Evolutionary conservation across 2,329 filamentous ascomycete genomes (phyloP).

Genomic region (Ophiostoma tasmaniense): DNA sequence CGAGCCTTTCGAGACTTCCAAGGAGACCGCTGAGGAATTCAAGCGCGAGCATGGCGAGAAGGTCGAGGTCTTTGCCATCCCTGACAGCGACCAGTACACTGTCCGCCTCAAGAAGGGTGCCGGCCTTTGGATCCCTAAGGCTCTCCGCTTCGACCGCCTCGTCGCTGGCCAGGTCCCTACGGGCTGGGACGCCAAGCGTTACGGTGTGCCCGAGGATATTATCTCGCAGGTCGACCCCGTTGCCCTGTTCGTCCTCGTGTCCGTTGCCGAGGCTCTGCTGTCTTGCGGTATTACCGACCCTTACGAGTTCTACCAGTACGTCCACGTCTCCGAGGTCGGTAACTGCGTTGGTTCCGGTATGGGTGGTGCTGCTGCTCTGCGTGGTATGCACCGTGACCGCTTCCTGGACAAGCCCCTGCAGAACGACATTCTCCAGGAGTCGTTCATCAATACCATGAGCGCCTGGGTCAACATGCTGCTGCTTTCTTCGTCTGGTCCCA

Average conservation of each 20-base stretch:
- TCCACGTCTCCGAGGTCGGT: conserved; percentile 93
- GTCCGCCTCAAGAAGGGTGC: conserved; percentile 94
- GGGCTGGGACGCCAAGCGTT: conserved; percentile 93
- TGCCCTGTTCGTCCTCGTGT: conserved; percentile 89
- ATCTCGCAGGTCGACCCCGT: conserved; percentile 96
- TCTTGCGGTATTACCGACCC: conserved; percentile 95
- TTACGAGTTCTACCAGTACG: conserved; percentile 99
- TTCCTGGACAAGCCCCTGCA: conserved; percentile 95
- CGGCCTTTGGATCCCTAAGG: conserved; percentile 91
- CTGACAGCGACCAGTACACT: conserved; percentile 87
- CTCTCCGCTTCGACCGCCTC: conserved; percentile 90
- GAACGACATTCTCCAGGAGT: conserved; percentile 98
- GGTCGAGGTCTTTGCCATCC: conserved; percentile 92
- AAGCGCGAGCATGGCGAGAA: conserved; percentile 95
- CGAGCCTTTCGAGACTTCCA: conserved; percentile 92
- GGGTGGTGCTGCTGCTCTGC: conserved; percentile 83
- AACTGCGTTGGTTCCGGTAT: conserved; percentile 99
- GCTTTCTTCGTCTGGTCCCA: conserved; percentile 90
- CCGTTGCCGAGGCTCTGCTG: conserved; percentile 82
- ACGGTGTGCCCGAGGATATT: conserved; percentile 95
- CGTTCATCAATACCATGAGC: conserved; percentile 99
- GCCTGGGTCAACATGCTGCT: conserved; percentile 99
- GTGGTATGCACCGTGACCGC: conserved; percentile 97
- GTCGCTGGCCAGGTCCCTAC: conserved; percentile 96
- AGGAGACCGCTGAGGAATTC: conserved; percentile 96